Conservation (phyloP, 148 eudicot species). For the Fagopyrum esculentum region DNA sequence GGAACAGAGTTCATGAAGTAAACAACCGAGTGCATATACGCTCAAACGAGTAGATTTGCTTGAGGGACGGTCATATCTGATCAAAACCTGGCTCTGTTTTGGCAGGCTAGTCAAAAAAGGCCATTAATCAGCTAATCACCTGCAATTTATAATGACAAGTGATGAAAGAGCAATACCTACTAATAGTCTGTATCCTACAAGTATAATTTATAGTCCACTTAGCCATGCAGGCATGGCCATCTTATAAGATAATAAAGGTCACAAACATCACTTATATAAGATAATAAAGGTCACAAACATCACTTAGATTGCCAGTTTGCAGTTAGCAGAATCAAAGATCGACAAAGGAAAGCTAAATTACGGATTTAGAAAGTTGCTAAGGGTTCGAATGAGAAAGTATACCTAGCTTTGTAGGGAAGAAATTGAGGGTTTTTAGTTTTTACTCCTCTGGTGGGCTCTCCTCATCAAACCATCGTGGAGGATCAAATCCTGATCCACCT, state of each 20-base stretch:
- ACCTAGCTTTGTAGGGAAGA: background rate
- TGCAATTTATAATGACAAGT: background rate
- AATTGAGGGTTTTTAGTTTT: background rate
- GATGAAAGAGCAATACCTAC: background rate
- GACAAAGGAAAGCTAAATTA: background rate
- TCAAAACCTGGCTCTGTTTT: background rate
- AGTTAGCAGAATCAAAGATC: background rate
- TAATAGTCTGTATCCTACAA: background rate
- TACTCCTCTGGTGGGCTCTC: constrained; percentile 22
- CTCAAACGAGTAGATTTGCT: background rate
- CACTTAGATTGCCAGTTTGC: background rate
- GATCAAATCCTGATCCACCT: constrained; percentile 44
- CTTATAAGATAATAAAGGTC: background rate
- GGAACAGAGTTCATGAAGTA: background rate
- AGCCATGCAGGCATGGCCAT: background rate
- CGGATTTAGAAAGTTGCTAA: background rate
- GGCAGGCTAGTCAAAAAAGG: background rate
- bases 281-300: background rate
- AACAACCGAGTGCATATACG: background rate
- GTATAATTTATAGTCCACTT: background rate
- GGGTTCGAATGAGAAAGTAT: background rate
- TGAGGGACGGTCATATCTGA: background rate
- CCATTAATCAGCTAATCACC: background rate
- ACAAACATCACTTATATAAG: background rate
- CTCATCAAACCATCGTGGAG: constrained; percentile 36